Percentiles rank a stretch among this genome's conserved stretches.
phyloP scores from a whole-genome alignment of 208 protist genomes.

The Angomonas deanei region DNA sequence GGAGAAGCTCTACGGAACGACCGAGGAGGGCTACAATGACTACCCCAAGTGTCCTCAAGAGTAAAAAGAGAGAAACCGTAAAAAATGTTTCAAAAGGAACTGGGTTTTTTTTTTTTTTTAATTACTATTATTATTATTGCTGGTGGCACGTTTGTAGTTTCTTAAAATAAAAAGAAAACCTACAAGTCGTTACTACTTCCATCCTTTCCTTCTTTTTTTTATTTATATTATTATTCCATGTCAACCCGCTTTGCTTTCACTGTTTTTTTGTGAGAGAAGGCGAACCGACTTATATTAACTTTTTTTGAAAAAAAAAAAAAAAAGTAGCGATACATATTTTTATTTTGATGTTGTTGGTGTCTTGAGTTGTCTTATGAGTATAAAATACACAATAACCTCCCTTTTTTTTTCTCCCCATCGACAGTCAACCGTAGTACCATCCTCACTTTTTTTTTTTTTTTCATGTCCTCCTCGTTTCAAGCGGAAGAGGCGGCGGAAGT shows the following conservation, averaged over 20 bases:
- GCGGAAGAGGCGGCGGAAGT: conserved; percentile 25
- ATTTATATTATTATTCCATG: neutral
- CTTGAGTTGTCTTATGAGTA: too few species aligned
- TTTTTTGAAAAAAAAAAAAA: conserved; percentile 8
- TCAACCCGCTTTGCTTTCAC: neutral
- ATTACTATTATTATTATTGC: neutral
- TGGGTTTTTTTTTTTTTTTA: conserved; percentile 9
- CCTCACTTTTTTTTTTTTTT: conserved; percentile 10
- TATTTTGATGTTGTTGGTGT: neutral
- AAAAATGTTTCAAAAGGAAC: too few species aligned
- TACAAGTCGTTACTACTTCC: neutral
- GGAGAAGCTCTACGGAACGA: conserved; percentile 23
- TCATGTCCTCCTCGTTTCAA: conserved; percentile 10
- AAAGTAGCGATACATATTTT: neutral
- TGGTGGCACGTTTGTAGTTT: too few species aligned
- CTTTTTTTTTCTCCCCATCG: neutral
- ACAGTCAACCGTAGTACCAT: neutral
- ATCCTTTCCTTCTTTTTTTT: conserved; percentile 5
- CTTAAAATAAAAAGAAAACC: neutral
- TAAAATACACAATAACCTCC: too few species aligned
- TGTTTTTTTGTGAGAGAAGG: neutral
- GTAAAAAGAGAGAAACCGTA: too few species aligned
- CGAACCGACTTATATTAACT: too few species aligned
- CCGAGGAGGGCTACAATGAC: conserved; percentile 30
- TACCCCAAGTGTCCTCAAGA: too few species aligned